phyloP scores from a whole-genome alignment of 2,329 filamentous ascomycete genomes.

The Xylariaceae sp. region DNA sequence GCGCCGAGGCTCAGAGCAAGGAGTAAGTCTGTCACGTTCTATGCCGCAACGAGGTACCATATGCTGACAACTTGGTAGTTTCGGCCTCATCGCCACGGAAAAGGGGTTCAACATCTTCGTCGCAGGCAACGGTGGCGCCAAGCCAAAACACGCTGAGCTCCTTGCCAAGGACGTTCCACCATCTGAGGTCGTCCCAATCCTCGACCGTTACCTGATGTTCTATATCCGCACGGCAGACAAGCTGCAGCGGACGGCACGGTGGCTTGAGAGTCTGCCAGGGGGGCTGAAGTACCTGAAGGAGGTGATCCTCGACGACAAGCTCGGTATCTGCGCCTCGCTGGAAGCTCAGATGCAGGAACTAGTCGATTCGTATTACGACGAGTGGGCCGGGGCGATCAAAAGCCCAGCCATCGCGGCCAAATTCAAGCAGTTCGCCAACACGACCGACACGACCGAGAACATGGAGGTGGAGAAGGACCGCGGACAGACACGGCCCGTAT shows the following conservation, averaged over 20 bases:
- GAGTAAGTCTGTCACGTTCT: slow-evolving; percentile 57
- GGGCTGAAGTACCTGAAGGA: slow-evolving; percentile 81
- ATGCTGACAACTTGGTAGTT: slow-evolving; percentile 50
- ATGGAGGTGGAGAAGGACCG: slow-evolving; percentile 75
- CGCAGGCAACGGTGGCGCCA: slow-evolving; percentile 85
- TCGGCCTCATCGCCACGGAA: slow-evolving; percentile 88
- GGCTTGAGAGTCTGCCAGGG: slow-evolving; percentile 82
- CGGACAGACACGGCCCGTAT: slow-evolving; percentile 71
- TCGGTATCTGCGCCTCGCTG: slow-evolving; percentile 81
- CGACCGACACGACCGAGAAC: slow-evolving; percentile 66
- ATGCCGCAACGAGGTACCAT: neutral
- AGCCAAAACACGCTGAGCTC: slow-evolving; percentile 78
- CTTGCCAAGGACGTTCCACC: slow-evolving; percentile 85
- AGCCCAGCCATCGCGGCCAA: slow-evolving; percentile 67
- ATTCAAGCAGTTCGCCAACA: slow-evolving; percentile 87
- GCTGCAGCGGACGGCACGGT: slow-evolving; percentile 84
- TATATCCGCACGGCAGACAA: slow-evolving; percentile 93
- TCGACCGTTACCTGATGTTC: slow-evolving; percentile 90
- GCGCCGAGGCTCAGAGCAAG: slow-evolving; percentile 89
- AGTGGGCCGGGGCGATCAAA: slow-evolving; percentile 84
- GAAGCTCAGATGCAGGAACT: slow-evolving; percentile 88
- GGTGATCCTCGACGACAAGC: slow-evolving; percentile 81
- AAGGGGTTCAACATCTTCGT: slow-evolving; percentile 95
- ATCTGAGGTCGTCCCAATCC: slow-evolving; percentile 77
- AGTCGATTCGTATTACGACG: slow-evolving; percentile 83